Evolutionary conservation across 495 filamentous ascomycete species (phyloP).

Genomic region (Bacidia rubella): DNA sequence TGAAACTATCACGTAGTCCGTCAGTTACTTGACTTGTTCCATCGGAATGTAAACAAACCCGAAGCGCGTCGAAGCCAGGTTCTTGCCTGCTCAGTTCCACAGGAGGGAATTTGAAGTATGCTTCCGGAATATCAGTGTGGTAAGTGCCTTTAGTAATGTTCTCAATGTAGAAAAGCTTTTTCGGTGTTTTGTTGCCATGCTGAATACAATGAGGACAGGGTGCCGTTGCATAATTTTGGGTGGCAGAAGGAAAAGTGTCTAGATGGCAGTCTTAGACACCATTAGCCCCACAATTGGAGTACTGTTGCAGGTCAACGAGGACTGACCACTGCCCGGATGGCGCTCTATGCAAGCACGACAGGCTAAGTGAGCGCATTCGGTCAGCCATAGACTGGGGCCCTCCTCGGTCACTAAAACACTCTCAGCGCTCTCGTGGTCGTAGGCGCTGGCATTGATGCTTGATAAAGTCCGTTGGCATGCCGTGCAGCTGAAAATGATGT

Average conservation of each 20-base stretch:
- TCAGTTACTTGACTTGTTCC: neutral
- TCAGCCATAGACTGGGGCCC: conserved; percentile 30
- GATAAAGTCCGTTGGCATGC: conserved; percentile 27
- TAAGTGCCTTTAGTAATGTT: conserved; percentile 24
- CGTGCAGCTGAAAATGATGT: conserved; percentile 30
- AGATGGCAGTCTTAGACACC: no score
- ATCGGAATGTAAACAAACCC: conserved; percentile 16
- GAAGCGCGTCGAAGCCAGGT: conserved; percentile 24
- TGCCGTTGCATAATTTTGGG: conserved; percentile 23
- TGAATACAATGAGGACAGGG: conserved; percentile 29
- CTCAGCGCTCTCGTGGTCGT: conserved; percentile 20
- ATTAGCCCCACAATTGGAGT: no score
- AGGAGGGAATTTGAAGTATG: conserved; percentile 26
- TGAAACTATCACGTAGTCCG: conserved; percentile 24
- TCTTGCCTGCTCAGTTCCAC: conserved; percentile 19
- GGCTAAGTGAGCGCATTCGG: conserved; percentile 30
- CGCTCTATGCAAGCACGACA: no score
- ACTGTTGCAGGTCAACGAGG: neutral
- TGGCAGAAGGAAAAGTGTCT: conserved; percentile 31
- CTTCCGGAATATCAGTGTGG: conserved; percentile 25
- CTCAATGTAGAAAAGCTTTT: conserved; percentile 27
- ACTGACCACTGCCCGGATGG: conserved; percentile 29
- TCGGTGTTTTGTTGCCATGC: conserved; percentile 20
- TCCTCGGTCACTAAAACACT: conserved; percentile 7
- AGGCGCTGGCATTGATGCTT: conserved; percentile 24